Evolutionary conservation across 768 basidiomycete genomes (phyloP), one percentile per base, ranked within the genome.

Genomic region (Trametes elegans): DNA sequence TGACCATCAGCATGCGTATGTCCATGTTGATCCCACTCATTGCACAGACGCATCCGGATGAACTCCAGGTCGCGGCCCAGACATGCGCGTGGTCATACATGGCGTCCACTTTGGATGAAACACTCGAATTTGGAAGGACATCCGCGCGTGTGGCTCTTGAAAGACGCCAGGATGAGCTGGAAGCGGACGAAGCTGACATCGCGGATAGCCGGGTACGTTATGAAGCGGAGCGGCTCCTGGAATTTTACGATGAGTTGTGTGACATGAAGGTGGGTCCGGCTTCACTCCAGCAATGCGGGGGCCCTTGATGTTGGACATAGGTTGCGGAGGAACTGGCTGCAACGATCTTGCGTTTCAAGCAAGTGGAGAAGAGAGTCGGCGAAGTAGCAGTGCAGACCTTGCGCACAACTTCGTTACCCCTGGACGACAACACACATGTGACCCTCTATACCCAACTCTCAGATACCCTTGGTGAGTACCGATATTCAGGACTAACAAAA

Each of bases 31-130:
- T n/a, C n/a, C n/a, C n/a, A n/a, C n/a, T n/a, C 23, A 23, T 21
- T 18, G 23, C 29, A 10, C 24, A 59, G 58, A 36, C 53, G 27
- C 58, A 44, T 28, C 26, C 27, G n/a, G 67, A 68, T 41, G 59
- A 76, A 13, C 64, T 81, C 11, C 76, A 81, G 59, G 63, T 78
- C 5, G 79, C 78, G 1, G 79, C 81, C 11, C 80, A 82, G 53
- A 66, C 74, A 16, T 80, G 82, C 56, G 77, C 83, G 56, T 85
- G 83, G 84, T 53, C 77, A 26, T 80, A 79, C 59, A 85, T 87
- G 83, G 74, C 74, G 5, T 77, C 80, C 10, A 79, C 78, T 1
- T 68, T 85, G 28, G 79, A 83, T 14, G 77, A 77, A 3, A 78
- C 75, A 51, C 78, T 82, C 62, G 58, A 18, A 56, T 66, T 14